phyloP scores from a whole-genome alignment of 2,329 filamentous ascomycete genomes.

The Cryphonectria parasitica region DNA sequence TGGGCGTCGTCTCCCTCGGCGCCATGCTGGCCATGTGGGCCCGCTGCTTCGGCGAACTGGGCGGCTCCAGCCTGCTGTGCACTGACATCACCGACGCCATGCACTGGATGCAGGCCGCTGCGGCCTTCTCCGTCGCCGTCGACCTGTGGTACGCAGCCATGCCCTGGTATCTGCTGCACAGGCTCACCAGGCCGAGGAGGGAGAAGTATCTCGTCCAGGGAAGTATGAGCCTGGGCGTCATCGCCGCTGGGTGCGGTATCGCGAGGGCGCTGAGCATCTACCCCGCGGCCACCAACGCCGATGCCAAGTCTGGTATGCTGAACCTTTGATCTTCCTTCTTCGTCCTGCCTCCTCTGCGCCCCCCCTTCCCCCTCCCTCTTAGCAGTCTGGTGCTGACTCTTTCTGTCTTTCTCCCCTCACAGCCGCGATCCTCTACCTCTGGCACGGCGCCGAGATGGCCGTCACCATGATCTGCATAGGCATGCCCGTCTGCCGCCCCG shows the following conservation, averaged over 20 bases:
- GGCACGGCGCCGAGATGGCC: slow-evolving; percentile 30
- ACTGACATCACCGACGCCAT: slow-evolving; percentile 20
- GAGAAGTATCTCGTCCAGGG: slow-evolving; percentile 28
- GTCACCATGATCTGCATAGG: slow-evolving; percentile 30
- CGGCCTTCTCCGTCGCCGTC: slow-evolving; percentile 22
- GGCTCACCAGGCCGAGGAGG: slow-evolving; percentile 23
- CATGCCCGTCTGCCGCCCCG: slow-evolving; percentile 27
- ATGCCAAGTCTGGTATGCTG: slow-evolving; percentile 22
- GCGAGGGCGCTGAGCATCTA: slow-evolving; percentile 27
- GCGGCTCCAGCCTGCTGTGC: slow-evolving; percentile 20
- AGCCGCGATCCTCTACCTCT: slow-evolving; percentile 29
- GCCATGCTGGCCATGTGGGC: slow-evolving; percentile 30
- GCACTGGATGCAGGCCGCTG: slow-evolving; percentile 28
- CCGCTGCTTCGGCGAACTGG: slow-evolving; percentile 24
- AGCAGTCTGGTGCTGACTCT: background rate
- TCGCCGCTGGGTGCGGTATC: slow-evolving; percentile 26
- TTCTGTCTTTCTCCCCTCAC: background rate
- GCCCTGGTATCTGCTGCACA: slow-evolving; percentile 27
- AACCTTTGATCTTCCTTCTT: background rate
- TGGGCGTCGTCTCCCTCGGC: slow-evolving; percentile 30
- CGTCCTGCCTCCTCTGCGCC: background rate
- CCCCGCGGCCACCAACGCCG: slow-evolving; percentile 20
- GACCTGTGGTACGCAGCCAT: slow-evolving; percentile 28
- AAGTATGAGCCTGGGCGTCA: slow-evolving; percentile 27
- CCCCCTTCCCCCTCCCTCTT: background rate